Evolutionary conservation across 257 asterid species (phyloP), one percentile per base, ranked within the genome.

Genomic region (Fraxinus excelsior): DNA sequence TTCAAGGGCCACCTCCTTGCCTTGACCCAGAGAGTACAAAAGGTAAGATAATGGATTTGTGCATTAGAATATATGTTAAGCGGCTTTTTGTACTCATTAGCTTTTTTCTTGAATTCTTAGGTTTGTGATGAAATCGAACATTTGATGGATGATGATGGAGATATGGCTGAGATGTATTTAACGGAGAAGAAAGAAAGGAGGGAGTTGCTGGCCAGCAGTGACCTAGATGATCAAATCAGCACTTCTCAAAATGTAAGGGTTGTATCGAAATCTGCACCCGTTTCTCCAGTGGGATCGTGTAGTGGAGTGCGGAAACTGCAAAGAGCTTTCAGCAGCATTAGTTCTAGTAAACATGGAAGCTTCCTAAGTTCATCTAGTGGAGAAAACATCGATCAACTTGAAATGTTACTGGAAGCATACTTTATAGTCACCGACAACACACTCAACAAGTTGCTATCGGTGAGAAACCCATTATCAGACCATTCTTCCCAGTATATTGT

Each of bases 131-230:
- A 90, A 84, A 93, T 96, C 72, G 99, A 96, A 84, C 99, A 96
- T 85, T 88, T 93, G 72, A 96, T 96, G 98, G 89, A 96, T 71
- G 99, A 96, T 81, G 99, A 96, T 65, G 99, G 97, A 64, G 99
- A 96, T 80, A 96, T 96, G 99, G 99, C 98, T 2, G 98, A 93
- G 90, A 96, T 96, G 99, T 96, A 96, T 81, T 84, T 96, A 82
- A 91, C 99, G 1, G 98, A 96, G 81, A 96, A 96, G 90, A 96
- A 93, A 79, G 94, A 89, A 79, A 89, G 93, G 82, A 87, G 82
- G 81, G 98, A 96, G 81, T 86, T 80, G 35, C 75, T 80, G 56
- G 67, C 84, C 81, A 82, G 62, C 78, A 81, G 74, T 40, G 98
- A 87, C 72, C 10, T 76, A 74, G 65, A 80, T 76, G 92, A 90